phyloP scores from a whole-genome alignment of 2,329 filamentous ascomycete species.

The Aspergillus phoenicis region DNA sequence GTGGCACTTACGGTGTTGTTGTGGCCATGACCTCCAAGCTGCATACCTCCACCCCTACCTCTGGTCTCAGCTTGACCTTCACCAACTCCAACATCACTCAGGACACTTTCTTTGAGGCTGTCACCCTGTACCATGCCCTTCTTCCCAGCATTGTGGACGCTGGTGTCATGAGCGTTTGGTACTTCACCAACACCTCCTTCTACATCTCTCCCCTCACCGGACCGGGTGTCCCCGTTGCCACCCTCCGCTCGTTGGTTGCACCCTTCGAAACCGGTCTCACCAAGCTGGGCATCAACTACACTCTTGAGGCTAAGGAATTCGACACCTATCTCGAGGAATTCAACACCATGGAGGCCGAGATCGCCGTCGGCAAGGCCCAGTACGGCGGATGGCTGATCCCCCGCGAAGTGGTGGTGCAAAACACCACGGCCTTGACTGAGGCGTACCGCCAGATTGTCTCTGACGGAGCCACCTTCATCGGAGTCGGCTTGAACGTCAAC shows the following conservation, averaged over 20 bases:
- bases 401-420: background rate
- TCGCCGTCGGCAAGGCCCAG: slow-evolving; percentile 8
- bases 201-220: slow-evolving; percentile 1
- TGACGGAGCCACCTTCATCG: slow-evolving; percentile 8
- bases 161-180: slow-evolving; percentile 8
- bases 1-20: slow-evolving; percentile 19
- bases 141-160: slow-evolving; percentile 4
- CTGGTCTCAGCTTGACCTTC: slow-evolving; percentile 1
- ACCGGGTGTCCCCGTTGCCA: background rate
- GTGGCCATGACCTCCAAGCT: background rate
- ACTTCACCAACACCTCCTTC: slow-evolving; percentile 10
- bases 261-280: slow-evolving; percentile 3
- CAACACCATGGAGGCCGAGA: slow-evolving; percentile 7
- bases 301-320: background rate
- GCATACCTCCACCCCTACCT: background rate
- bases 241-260: background rate
- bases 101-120: slow-evolving; percentile 7
- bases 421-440: background rate
- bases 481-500: slow-evolving; percentile 5
- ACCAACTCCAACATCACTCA: slow-evolving; percentile 3
- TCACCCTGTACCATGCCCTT: slow-evolving; percentile 3
- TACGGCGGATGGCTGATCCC: slow-evolving; percentile 6
- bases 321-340: slow-evolving; percentile 7
- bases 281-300: slow-evolving; percentile 1
- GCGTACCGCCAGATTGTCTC: slow-evolving; percentile 6